Evolutionary conservation across 1,284 basidiomycete genomes (phyloP), one percentile per base, ranked within the genome.

Genomic region (Naganishia sp.): DNA sequence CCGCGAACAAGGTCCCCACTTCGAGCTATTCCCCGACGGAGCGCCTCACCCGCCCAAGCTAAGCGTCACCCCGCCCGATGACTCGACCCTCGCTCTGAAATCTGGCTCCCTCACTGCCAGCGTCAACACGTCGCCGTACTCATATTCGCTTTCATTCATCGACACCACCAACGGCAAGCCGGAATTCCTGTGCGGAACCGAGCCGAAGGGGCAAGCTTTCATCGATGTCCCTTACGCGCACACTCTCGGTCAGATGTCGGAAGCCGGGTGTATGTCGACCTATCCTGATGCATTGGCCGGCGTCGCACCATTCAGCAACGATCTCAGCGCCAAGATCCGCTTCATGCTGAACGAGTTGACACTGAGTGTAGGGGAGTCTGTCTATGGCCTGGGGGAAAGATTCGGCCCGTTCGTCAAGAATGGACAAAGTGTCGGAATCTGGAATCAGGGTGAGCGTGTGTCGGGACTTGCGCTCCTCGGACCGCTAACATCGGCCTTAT

Each of bases 331-430:
- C 4, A 71, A 70, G 50, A 70, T 74, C 10, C 50, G 74, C 47
- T 89, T 87, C 75, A 82, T 88, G 67, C 83, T 86, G 68, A 86
- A 86, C 10, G 88, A 89, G 77, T 81, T 90, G 42, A 86, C 85
- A 64, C 77, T 88, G 13, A 85, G 85, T 18, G 87, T 87, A 0
- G 88, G 87, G 42, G 88, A 89, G 76, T 82, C 86, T 32, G 82
- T 89, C 17, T 89, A 89, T 74, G 88, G 88, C 13, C 80, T 89
- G 23, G 88, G 88, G 43, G 76, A 77, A 72, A 85, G 88, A 69
- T 89, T 90, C 73, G 86, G 86, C 1, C 81, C 87, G 21, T 87
- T 89, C 66, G 83, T 88, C 11, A 90, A 89, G 81, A 90, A 90
- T 71, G 88, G 88, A 82, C 74, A 71, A 80, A 77, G 82, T 9